phyloP scores from a whole-genome alignment of 148 eudicot species.

The Spergularia bocconei region DNA sequence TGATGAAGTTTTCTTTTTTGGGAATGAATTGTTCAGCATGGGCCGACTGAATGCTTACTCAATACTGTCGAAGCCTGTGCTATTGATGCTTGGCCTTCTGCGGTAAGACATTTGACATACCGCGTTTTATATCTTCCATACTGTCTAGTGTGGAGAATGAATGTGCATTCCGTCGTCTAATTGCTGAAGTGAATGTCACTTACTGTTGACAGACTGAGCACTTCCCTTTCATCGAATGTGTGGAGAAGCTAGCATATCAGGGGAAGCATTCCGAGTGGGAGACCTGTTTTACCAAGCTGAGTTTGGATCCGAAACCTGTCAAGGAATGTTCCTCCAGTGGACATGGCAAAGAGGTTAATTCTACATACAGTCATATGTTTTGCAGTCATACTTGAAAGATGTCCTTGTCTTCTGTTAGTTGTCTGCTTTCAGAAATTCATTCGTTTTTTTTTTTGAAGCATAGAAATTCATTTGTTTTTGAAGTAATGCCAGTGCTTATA shows the following conservation, averaged over 20 bases:
- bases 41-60: conserved; percentile 62
- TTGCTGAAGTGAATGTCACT: background rate
- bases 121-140: too few relatives aligned
- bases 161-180: background rate
- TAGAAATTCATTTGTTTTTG: too few relatives aligned
- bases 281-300: conserved; percentile 51
- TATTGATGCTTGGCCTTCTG: conserved; percentile 69
- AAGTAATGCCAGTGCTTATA: too few relatives aligned
- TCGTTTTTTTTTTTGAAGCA: too few relatives aligned
- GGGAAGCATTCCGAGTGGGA: conserved; percentile 53
- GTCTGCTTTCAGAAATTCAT: too few relatives aligned
- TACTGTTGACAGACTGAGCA: conserved; percentile 45
- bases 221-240: conserved; percentile 64
- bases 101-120: conserved; percentile 40
- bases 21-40: conserved; percentile 70
- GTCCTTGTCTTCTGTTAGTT: too few relatives aligned
- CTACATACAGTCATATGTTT: background rate
- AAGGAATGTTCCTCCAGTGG: conserved; percentile 43
- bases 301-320: conserved; percentile 48
- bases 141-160: too few relatives aligned
- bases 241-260: conserved; percentile 53
- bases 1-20: conserved; percentile 9
- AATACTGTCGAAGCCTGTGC: conserved; percentile 86
- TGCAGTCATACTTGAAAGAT: too few relatives aligned
- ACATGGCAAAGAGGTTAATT: conserved; percentile 52